Conservation (phyloP, 768 basidiomycete species). For the Suillus alpinus region DNA sequence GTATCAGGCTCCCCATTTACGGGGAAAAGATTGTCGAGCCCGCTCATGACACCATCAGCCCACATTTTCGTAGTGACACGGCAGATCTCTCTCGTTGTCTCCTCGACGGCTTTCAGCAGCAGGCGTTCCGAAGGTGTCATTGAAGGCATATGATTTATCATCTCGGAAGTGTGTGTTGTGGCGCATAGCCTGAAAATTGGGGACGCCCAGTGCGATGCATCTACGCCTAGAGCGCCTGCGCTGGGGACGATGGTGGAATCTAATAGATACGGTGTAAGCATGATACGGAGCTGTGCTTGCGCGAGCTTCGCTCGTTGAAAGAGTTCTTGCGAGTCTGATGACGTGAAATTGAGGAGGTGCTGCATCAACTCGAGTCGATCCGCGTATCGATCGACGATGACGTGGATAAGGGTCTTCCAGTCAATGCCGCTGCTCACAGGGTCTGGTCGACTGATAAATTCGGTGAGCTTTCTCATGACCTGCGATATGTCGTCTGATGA, state of each 20-base stretch:
- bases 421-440: conserved; percentile 28
- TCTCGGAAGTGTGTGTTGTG: conserved; percentile 8
- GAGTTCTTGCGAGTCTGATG: conserved; percentile 5
- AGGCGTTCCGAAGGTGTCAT: conserved; percentile 13
- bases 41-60: conserved; percentile 13
- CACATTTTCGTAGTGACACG: conserved; percentile 17
- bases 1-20: conserved; percentile 1
- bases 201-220: conserved; percentile 6
- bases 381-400: conserved; percentile 30
- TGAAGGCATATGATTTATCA: not conserved
- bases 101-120: conserved; percentile 10
- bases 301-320: conserved; percentile 9
- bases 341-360: conserved; percentile 18
- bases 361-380: conserved; percentile 27
- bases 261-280: conserved; percentile 30
- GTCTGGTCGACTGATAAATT: conserved; percentile 10
- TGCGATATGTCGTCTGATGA: conserved; percentile 20
- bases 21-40: conserved; percentile 6
- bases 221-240: not conserved
- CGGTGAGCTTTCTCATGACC: conserved; percentile 8
- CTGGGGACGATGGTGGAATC: conserved; percentile 3
- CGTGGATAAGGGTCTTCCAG: conserved; percentile 30
- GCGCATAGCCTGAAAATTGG: conserved; percentile 10
- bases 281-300: conserved; percentile 23
- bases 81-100: conserved; percentile 17